phyloP scores from a whole-genome alignment of 2,329 filamentous ascomycete species.

The Aureobasidium sp. region DNA sequence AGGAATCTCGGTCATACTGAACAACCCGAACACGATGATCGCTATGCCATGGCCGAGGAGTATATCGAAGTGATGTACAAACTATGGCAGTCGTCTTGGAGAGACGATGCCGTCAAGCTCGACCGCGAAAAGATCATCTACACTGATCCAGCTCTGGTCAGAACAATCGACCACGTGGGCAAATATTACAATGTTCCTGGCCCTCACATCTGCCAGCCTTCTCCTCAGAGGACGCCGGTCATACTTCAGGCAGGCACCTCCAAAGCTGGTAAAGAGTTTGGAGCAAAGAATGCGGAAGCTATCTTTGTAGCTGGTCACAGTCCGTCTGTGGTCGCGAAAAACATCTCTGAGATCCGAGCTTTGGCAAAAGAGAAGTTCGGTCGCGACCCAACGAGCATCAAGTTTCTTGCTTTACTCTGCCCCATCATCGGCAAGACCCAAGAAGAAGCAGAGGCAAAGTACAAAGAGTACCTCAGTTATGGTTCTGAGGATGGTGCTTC shows the following conservation, averaged over 20 bases:
- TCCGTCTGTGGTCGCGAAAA: slow-evolving; percentile 37
- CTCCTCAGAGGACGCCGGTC: slow-evolving; percentile 61
- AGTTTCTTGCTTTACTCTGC: slow-evolving; percentile 60
- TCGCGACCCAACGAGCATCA: slow-evolving; percentile 54
- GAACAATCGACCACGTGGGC: slow-evolving; percentile 59
- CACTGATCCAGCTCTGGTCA: slow-evolving; percentile 50
- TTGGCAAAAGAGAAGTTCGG: slow-evolving; percentile 35
- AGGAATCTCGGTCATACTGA: slow-evolving; percentile 53
- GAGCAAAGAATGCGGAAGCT: slow-evolving; percentile 62
- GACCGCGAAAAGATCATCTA: slow-evolving; percentile 55
- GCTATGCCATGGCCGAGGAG: slow-evolving; percentile 58
- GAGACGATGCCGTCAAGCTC: slow-evolving; percentile 57
- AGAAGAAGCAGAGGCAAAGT: slow-evolving; percentile 59
- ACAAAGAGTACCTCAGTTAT: slow-evolving; percentile 53
- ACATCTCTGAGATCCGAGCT: neutral
- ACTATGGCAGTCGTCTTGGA: slow-evolving; percentile 60
- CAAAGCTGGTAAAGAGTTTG: slow-evolving; percentile 58
- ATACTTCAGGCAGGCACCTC: slow-evolving; percentile 65
- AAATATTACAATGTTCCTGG: slow-evolving; percentile 59
- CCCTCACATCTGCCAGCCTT: slow-evolving; percentile 59
- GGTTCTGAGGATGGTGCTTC: slow-evolving; percentile 60
- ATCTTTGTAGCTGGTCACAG: slow-evolving; percentile 50
- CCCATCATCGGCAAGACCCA: slow-evolving; percentile 59
- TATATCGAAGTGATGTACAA: slow-evolving; percentile 60
- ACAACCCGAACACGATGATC: slow-evolving; percentile 57